Evolutionary conservation across 164 flowering plant species (phyloP), one percentile per base, ranked within the genome.

Genomic region (Aristolochia contorta): DNA sequence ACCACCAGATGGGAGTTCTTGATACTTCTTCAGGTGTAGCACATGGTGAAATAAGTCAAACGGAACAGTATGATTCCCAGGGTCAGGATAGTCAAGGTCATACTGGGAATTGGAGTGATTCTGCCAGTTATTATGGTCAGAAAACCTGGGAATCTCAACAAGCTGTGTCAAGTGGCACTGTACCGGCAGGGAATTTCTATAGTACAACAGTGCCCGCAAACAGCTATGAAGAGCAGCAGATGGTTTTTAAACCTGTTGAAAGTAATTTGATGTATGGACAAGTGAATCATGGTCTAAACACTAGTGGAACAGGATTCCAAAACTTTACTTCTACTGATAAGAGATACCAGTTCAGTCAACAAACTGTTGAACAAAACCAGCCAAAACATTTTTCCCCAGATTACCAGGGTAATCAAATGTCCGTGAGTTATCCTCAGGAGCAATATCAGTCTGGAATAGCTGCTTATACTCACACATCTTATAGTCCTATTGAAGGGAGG

Each of bases 401-500:
- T 59, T 69, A 67, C 65, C 74, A 74, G 71, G 72, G 72, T 46
- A 70, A 63, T 56, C 82, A 84, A 67, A 76, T 78, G 5, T 22
- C 76, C 24, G 64, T 54, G 51, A 66, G 47, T 67, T 66, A 61
- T 50, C 25, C 80, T 21, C 83, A 79, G 64, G 82, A 75, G 30
- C 59, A 73, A 15, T 51, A 73, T 53, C 88, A 82, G 57, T 68
- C 62, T 41, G 70, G 66, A 60, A 20, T 45, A 30, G n/a, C 58
- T 20, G 55, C 64, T 27, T 52, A 19, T 41, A 57, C 73, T 53
- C 77, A 77, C 53, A 60, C 65, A 30, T 67, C 84, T 47, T 65
- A 67, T 71, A 68, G 69, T 67, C 64, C 79, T 9, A 72, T 60
- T 65, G 69, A 63, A 19, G 90, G 78, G 59, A 85, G 92, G 63